Evolutionary conservation across 306 rosid genomes (phyloP), one percentile per base, ranked within the genome.

Genomic region (Comarum palustre): DNA sequence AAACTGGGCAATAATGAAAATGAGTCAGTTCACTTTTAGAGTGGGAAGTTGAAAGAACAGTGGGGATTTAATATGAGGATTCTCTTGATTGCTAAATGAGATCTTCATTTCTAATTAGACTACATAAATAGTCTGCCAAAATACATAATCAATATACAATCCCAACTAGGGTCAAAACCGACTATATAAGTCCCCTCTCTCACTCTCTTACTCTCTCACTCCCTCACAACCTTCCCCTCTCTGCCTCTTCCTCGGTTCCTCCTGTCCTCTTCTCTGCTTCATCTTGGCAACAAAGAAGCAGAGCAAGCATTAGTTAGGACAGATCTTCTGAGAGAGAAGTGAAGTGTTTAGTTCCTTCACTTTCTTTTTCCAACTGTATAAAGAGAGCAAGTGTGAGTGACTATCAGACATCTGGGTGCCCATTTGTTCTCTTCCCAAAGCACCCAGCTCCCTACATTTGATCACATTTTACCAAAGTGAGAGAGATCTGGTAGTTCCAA

Each of bases 141-240:
- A 46, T 29, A 27, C 19, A 46, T 22, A 58, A 2, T 58, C 45
- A 29, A 73, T 62, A 43, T 69, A 27, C 48, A 72, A 71, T 52
- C 66, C 32, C 24, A 16, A 66, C 73, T 67, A 72, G 34, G 52
- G 74, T 75, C 79, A 80, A 62, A 77, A 73, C 74, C 63, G 84
- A 91, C 90, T 87, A 91, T 91, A 91, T 84, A 91, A 75, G 4
- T 24, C 68, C 74, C 68, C 51, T 65, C 72, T 54, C 45, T 39
- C 47, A 50, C 73, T 27, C 59, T 60, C 50, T 27, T 38, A 13
- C 48, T 17, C 59, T 43, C 51, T 46, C 59, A 51, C 73, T 20
- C 60, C 55, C 38, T 39, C 72, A 15, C 42, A 17, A 27, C 69
- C 83, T 9, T 71, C 38, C 69, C 58, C 84, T 38, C 82, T 62